Conservation (phyloP, 2,329 filamentous ascomycete genomes). For the Helotiales sp. region DNA sequence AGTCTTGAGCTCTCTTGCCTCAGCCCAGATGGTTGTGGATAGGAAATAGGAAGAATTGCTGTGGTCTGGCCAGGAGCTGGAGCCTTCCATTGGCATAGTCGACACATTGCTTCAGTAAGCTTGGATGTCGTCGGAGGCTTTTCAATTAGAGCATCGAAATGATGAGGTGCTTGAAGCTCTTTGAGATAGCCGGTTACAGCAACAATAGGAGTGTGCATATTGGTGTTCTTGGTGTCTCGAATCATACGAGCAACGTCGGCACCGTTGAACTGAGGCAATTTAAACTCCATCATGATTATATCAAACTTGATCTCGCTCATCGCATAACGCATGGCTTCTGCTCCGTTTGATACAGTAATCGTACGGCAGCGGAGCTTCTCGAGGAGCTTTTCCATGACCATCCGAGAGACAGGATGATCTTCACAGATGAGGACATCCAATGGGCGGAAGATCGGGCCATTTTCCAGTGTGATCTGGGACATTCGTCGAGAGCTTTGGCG, state of each 20-base stretch:
- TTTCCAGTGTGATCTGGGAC: slow-evolving; percentile 84
- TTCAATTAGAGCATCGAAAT: slow-evolving; percentile 93
- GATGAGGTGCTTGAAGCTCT: slow-evolving; percentile 89
- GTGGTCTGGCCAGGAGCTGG: slow-evolving; percentile 53
- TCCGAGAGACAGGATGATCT: slow-evolving; percentile 91
- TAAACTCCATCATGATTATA: slow-evolving; percentile 97
- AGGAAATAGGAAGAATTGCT: slow-evolving; percentile 46
- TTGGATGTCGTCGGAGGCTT: slow-evolving; percentile 95
- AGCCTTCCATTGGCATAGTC: slow-evolving; percentile 91
- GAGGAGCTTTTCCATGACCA: slow-evolving; percentile 98
- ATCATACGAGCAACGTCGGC: slow-evolving; percentile 97
- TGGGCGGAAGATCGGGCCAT: slow-evolving; percentile 83
- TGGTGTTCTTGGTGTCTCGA: slow-evolving; percentile 91
- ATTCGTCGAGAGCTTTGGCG: slow-evolving; percentile 94
- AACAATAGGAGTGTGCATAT: slow-evolving; percentile 91
- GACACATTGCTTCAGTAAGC: slow-evolving; percentile 81
- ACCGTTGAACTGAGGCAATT: slow-evolving; percentile 90
- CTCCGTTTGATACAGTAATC: slow-evolving; percentile 85
- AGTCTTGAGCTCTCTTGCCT: slow-evolving; percentile 62
- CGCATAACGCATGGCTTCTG: slow-evolving; percentile 89
- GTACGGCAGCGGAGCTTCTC: slow-evolving; percentile 95
- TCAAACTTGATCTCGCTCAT: slow-evolving; percentile 98
- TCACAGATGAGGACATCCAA: slow-evolving; percentile 95
- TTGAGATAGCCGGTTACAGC: slow-evolving; percentile 98
- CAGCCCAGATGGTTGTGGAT: slow-evolving; percentile 62